Percentiles rank a stretch among this genome's conserved stretches.
These are phyloP conservation scores for Puccinia novopanici DNA, from an alignment of 1,284 basidiomycete genomes.

Conservation along the genomic window DNA sequence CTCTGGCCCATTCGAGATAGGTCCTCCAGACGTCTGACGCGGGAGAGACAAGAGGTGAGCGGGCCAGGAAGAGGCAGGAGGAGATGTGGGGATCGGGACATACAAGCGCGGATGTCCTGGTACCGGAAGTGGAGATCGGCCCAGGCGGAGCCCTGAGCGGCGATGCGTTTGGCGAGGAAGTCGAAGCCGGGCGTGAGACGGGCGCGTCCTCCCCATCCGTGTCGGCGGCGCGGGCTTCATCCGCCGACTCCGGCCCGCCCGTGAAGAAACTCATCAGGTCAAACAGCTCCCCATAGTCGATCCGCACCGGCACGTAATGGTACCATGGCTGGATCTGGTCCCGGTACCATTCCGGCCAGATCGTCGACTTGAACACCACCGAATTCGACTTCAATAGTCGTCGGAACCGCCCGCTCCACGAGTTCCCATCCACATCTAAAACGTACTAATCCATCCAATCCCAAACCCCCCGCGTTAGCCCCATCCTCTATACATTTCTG, in stretches of 20 bases:
- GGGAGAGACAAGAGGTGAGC: background rate
- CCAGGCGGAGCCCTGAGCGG: slow-evolving; percentile 60
- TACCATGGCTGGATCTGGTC: slow-evolving; percentile 66
- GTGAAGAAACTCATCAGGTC: slow-evolving; percentile 63
- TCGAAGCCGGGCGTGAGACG: slow-evolving; percentile 58
- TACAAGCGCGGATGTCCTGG: slow-evolving; percentile 64
- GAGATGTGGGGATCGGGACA: slow-evolving; percentile 51
- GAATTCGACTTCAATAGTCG: slow-evolving; percentile 60
- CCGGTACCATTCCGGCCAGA: slow-evolving; percentile 61
- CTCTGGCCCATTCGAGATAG: slow-evolving; percentile 44
- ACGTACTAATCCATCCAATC: slow-evolving; percentile 1
- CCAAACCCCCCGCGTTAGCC: slow-evolving; percentile 1
- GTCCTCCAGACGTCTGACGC: slow-evolving; percentile 39
- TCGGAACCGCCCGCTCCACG: slow-evolving; percentile 58
- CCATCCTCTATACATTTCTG: too few relatives aligned
- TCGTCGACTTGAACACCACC: slow-evolving; percentile 61
- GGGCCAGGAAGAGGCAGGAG: background rate
- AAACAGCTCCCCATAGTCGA: slow-evolving; percentile 64
- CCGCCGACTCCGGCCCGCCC: slow-evolving; percentile 59
- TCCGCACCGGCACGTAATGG: slow-evolving; percentile 67
- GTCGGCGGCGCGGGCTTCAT: background rate
- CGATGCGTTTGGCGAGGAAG: slow-evolving; percentile 61
- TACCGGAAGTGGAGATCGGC: slow-evolving; percentile 61
- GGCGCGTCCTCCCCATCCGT: too few relatives aligned
- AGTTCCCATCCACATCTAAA: slow-evolving; percentile 53